Evolutionary conservation across 2,329 filamentous ascomycete species (phyloP).

Genomic region (Lachnellula subtilissima): DNA sequence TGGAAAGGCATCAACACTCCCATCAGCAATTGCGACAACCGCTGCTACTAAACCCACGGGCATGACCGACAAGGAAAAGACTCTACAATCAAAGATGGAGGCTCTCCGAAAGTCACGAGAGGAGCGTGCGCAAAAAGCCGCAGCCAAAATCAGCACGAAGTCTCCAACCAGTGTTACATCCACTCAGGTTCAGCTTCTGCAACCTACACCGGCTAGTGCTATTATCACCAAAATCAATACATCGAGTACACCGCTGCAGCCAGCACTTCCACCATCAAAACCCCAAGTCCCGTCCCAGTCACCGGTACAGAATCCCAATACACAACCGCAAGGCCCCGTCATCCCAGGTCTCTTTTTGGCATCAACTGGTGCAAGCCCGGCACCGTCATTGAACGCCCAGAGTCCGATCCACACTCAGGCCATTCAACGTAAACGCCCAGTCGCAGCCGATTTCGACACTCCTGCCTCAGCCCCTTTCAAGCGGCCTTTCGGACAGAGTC

Average conservation of each 20-base stretch:
- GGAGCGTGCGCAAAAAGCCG: constrained; percentile 36
- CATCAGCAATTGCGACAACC: constrained; percentile 2
- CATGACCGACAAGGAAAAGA: constrained; percentile 65
- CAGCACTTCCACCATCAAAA: not conserved
- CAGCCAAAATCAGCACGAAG: constrained; percentile 28
- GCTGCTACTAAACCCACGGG: constrained; percentile 17
- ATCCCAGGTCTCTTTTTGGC: constrained; percentile 30
- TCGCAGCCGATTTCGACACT: constrained; percentile 68
- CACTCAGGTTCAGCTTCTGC: not conserved
- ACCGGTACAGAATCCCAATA: not conserved
- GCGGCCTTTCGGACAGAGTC: constrained; percentile 57
- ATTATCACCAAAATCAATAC: not conserved
- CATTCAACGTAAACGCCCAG: constrained; percentile 49
- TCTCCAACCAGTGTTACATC: constrained; percentile 10
- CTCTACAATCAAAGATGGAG: constrained; percentile 74
- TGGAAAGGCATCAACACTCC: constrained; percentile 1
- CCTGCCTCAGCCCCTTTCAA: constrained; percentile 39
- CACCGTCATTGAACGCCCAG: constrained; percentile 4
- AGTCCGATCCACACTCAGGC: not conserved
- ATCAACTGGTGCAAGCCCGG: constrained; percentile 12
- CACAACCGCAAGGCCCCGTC: constrained; percentile 2
- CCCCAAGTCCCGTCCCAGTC: not conserved
- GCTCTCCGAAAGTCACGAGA: constrained; percentile 59
- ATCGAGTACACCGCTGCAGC: not conserved
- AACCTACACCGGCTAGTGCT: constrained; percentile 1